Evolutionary conservation across 2,329 filamentous ascomycete genomes (phyloP), one percentile per base, ranked within the genome.

Genomic region (Pseudocercospora cruenta): DNA sequence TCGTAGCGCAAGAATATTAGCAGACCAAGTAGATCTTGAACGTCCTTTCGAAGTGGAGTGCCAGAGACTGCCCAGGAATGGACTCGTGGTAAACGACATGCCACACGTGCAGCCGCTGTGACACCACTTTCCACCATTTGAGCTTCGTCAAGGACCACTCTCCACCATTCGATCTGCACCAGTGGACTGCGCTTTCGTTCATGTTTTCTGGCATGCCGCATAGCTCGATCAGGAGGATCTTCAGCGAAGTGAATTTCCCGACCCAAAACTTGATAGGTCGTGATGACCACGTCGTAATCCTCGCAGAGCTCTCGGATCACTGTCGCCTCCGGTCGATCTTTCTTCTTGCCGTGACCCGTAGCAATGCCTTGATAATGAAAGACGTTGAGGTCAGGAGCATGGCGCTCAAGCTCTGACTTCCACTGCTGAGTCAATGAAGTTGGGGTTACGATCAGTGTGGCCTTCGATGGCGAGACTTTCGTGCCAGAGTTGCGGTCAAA

Each of bases 111-210:
- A 28, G 94, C 92, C 71, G 92, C 90, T 72, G 88, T 94, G 3
- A 96, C 89, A 36, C 93, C 93, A 70, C 88, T 94, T 76, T 98
- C 94, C 49, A 98, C 89, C 91, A 97, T 96, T 75, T 99, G 95
- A 0, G 94, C 81, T 90, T 93, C 87, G 70, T 89, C 87, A 26
- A 89, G 80, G 72, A 86, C 88, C 1, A 96, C 87, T 49, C 94
- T 86, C 93, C 93, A 97, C 93, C 93, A 98, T 1, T 85, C 88
- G 19, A 97, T 87, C 70, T 91, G 87, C 9, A 94, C 88, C 6
- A 98, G 82, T 0, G 94, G 94, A 4, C 92, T 95, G 63, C 91
- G 90, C 63, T 86, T 88, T 71, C 89, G 87, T 62, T 86, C 83
- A 58, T 72, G 76, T 45, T 71, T 74, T 3, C 67, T 71, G 9